Base-by-base conservation (phyloP, 1,284 basidiomycete species). In the Cutaneotrichosporon sp. region DNA sequence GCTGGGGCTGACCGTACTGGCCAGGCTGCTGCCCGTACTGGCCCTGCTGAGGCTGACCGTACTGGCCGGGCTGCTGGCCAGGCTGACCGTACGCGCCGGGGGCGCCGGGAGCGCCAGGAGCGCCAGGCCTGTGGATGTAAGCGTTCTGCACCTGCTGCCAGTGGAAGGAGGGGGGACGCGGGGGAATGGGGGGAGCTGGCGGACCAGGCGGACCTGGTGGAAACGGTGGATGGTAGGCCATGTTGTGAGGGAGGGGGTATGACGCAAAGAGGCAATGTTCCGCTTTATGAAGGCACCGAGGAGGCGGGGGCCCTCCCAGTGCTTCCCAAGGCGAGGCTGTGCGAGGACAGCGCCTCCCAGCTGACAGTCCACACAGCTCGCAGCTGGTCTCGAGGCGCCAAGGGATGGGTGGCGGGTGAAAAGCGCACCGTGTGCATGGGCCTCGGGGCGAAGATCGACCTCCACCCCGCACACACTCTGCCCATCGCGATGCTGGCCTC, bases 41-140 rank as follows among this genome's bases (percentile, higher is more conserved):
- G 2, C 11, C 69, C 70, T 66, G 69, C 47, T 73, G 69, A 31
- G 69, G 72, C 36, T 71, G 70, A 27, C 49, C 50, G 22, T 29
- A 9, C 47, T 63, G 66, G 24, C 63, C 69, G 4, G 63, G 65
- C 42, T 63, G 60, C 42, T 29, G 29, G 29, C 73, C n/a, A n/a
- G n/a, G n/a, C n/a, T n/a, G n/a, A n/a, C n/a, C 71, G 56, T 71
- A 67, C 6, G 33, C 33, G 22, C 51, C 51, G 18, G 51, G 34
- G 18, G 51, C 51, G 51, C 51, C 56, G n/a, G 56, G 56, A 13
- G 38, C 57, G 16, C 57, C 57, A 31, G 46, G 31, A 43, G 47
- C 45, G 4, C 27, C 36, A 24, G 57, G 59, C 11, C 57, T 58
- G 29, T 38, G 20, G 25, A 20, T 29, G 57, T 58, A 33, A 55